Base-by-base conservation (phyloP, 805 yeast species). In the Hanseniaspora hatyaiensis region DNA sequence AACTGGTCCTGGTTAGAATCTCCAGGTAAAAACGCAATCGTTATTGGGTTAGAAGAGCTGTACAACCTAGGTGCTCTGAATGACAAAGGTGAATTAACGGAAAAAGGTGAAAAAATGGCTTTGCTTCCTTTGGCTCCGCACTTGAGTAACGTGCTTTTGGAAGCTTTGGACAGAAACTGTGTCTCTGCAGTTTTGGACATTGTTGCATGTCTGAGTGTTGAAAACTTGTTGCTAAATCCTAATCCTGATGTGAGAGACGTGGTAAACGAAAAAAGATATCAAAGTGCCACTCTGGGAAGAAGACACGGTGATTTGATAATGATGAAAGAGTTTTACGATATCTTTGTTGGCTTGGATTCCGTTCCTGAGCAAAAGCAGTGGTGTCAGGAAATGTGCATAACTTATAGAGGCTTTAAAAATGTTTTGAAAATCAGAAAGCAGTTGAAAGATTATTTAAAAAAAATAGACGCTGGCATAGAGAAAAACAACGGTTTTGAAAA, bases 1-100 rank as follows among this genome's bases (percentile, higher is more conserved):
- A 75, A 77, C 51, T 92, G 96, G 88, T 70, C 83, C 18, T 92
- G 98, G 97, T 69, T 92, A 36, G 95, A 89, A 59, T 74, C 82
- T 53, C 98, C 98, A 0, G 88, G 92, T 3, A 72, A 75, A 53
- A 82, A 79, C 8, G 73, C 96, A 0, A 68, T 92, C 26, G 60
- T 80, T 13, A 68, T 86, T 42, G 94, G 96, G 0, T 68, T 92
- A 48, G 76, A 78, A 50, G 83, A 88, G 47, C 70, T 92, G 41
- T 84, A 80, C 58, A 71, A 85, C 8, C 66, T 92, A 37, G 79
- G 78, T 6, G 97, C 98, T 0, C 65, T 92, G 34, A 76, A 84
- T 59, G 82, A 80, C 53, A 55, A 63, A 1, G 97, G 97, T 1
- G 66, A 73, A 23, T 78, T 92, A 52, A 89, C 97, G 0, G 64